These are phyloP conservation scores for Hanseniaspora jakobsenii DNA, from an alignment of 805 yeast genomes.

Conservation along the genomic window DNA sequence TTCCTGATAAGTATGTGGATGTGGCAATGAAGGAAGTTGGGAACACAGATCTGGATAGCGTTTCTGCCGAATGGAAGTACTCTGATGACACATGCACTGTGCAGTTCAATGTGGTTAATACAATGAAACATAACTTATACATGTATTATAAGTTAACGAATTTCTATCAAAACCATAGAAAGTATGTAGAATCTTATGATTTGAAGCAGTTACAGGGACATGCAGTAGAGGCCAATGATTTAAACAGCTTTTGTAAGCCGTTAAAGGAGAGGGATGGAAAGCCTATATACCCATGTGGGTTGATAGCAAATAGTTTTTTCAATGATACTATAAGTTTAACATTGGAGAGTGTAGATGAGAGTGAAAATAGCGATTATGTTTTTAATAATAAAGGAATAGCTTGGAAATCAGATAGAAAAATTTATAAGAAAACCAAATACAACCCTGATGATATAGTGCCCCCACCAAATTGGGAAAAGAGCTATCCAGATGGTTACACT, in stretches of 20 bases:
- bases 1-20: conserved; percentile 48
- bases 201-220: conserved; percentile 69
- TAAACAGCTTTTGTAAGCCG: conserved; percentile 35
- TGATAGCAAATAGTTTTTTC: conserved; percentile 68
- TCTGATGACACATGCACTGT: conserved; percentile 46
- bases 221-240: conserved; percentile 41
- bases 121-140: conserved; percentile 58
- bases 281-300: conserved; percentile 65
- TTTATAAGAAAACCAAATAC: conserved; percentile 55
- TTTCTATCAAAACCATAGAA: conserved; percentile 89
- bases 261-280: conserved; percentile 27
- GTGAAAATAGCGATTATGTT: conserved; percentile 25
- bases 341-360: conserved; percentile 24
- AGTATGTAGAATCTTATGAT: conserved; percentile 78
- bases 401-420: conserved; percentile 56
- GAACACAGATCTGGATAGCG: conserved; percentile 22
- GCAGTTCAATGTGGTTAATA: conserved; percentile 60
- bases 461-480: conserved; percentile 71
- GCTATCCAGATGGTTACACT: conserved; percentile 63
- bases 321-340: conserved; percentile 61
- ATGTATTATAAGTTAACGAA: conserved; percentile 78
- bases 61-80: conserved; percentile 53
- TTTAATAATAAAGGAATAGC: conserved; percentile 48
- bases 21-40: conserved; percentile 43
- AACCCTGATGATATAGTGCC: conserved; percentile 53